Base-by-base conservation (phyloP, 345 rosid species). In the Salix brachista region DNA sequence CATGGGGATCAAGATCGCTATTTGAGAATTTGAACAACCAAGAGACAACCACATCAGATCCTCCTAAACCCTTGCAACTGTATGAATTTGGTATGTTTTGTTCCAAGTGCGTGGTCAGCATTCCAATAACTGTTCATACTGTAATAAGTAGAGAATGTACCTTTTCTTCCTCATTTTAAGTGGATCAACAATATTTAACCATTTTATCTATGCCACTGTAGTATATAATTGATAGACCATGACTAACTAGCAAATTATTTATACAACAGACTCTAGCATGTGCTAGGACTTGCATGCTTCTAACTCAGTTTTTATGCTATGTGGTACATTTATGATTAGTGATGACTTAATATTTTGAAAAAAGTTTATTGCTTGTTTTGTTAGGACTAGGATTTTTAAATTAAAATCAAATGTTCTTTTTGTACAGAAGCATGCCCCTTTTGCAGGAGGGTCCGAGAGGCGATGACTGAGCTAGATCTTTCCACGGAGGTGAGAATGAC, bases 401-500 rank as follows among this genome's bases (percentile, higher is more conserved):
- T 50, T 37, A 36, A 70, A 60, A 11, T 28, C 39, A 72, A 12
- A 54, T 42, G n/a, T 80, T 72, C 67, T 78, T 70, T 75, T 83
- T 79, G 34, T 67, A 85, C 88, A 91, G 96, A 93, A 87, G 94
- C 94, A 67, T 93, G 92, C 81, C 96, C 97, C 73, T 91, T 93
- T 81, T 93, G 97, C 72, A 83, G 97, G 77, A 90, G 96, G 81
- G 93, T 88, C 79, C 84, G 96, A 28, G 97, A 93, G 80, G 94
- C 96, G 70, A 56, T 93, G 83, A 93, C 94, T 71, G 96, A 93
- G 90, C 83, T 93, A 78, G 94, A 91, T 86, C 94, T 93, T 76
- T 90, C 91, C 54, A 89, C 81, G 4, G 94, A 91, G 88, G 94
- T 93, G 72, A 80, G 79, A 41, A 69, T 39, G 0, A 41, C 7